These are phyloP conservation scores for Dictyostelium intermedium DNA, from an alignment of 78 protist species.

Conservation along the genomic window DNA sequence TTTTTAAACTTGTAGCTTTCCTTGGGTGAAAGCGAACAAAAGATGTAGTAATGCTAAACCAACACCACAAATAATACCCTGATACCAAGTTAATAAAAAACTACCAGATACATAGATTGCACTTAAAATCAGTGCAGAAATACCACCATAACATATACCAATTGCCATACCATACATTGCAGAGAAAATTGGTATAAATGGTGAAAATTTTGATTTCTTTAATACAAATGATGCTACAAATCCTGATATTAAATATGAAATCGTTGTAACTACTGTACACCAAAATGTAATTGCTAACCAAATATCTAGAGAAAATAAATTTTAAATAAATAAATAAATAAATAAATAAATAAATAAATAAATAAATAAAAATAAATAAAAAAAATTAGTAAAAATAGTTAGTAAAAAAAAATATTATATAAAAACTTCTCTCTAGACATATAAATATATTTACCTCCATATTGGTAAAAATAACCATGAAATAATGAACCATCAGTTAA, in stretches of 20 bases:
- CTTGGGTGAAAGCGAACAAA: slow-evolving; percentile 28
- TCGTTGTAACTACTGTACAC: slow-evolving; percentile 45
- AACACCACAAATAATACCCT: slow-evolving; percentile 56
- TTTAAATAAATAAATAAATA: neutral
- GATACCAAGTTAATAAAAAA: slow-evolving; percentile 46
- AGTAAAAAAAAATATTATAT: no score
- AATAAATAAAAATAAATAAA: neutral
- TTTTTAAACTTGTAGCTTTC: slow-evolving; percentile 26
- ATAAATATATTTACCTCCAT: slow-evolving; percentile 12
- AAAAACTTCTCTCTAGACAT: no score
- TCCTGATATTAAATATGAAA: slow-evolving; percentile 47
- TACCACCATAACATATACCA: slow-evolving; percentile 69
- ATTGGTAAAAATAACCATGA: slow-evolving; percentile 40
- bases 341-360: neutral
- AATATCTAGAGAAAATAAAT: no score
- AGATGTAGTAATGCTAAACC: slow-evolving; percentile 46
- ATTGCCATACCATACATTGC: slow-evolving; percentile 48
- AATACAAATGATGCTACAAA: slow-evolving; percentile 61
- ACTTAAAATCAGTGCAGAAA: slow-evolving; percentile 46
- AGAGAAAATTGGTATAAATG: slow-evolving; percentile 58
- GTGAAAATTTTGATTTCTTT: slow-evolving; percentile 53
- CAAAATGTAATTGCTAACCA: slow-evolving; percentile 73
- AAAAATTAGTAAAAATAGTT: no score
- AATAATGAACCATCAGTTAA: slow-evolving; percentile 55
- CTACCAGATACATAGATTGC: slow-evolving; percentile 55